phyloP scores from a whole-genome alignment of 2,329 filamentous ascomycete genomes.

The Diplodia scrobiculata region DNA sequence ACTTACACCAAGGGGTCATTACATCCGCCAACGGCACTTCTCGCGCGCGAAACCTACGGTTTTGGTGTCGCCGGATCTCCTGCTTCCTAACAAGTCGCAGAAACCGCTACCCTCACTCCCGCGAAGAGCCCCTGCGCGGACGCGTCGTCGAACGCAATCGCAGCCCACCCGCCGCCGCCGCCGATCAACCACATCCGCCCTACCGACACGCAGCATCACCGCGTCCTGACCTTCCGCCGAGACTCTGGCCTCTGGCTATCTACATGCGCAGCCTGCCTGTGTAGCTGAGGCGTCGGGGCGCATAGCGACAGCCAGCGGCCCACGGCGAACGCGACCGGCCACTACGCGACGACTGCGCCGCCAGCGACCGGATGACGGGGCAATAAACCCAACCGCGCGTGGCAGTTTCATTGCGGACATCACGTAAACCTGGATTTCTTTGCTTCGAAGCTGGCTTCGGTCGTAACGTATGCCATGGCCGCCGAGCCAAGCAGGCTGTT shows the following conservation, averaged over 20 bases:
- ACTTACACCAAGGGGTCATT: slow-evolving; percentile 28
- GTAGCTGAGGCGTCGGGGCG: slow-evolving; percentile 24
- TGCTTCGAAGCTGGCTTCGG: slow-evolving; percentile 43
- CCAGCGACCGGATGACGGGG: slow-evolving; percentile 22
- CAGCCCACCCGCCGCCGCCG: slow-evolving; percentile 24
- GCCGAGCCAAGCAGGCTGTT: slow-evolving; percentile 45
- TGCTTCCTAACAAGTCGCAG: slow-evolving; percentile 41
- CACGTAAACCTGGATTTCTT: slow-evolving; percentile 34
- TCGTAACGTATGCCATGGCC: slow-evolving; percentile 47
- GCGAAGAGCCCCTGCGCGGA: slow-evolving; percentile 15
- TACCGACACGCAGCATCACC: slow-evolving; percentile 22
- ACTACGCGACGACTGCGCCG: slow-evolving; percentile 23
- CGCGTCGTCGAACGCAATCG: slow-evolving; percentile 23
- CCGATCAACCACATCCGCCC: slow-evolving; percentile 22
- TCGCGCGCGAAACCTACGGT: slow-evolving; percentile 36
- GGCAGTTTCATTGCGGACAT: slow-evolving; percentile 6
- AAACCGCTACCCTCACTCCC: slow-evolving; percentile 34
- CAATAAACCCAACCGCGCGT: slow-evolving; percentile 11
- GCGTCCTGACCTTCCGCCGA: background rate
- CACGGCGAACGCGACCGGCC: slow-evolving; percentile 21
- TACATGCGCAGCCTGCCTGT: slow-evolving; percentile 19
- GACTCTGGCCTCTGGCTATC: background rate
- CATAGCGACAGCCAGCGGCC: slow-evolving; percentile 13
- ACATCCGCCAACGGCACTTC: slow-evolving; percentile 35
- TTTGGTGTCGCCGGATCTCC: slow-evolving; percentile 40